Percentiles rank a stretch among this genome's conserved stretches.
Conservation (phyloP, 306 rosid species). For the Cucumis cinereus region DNA sequence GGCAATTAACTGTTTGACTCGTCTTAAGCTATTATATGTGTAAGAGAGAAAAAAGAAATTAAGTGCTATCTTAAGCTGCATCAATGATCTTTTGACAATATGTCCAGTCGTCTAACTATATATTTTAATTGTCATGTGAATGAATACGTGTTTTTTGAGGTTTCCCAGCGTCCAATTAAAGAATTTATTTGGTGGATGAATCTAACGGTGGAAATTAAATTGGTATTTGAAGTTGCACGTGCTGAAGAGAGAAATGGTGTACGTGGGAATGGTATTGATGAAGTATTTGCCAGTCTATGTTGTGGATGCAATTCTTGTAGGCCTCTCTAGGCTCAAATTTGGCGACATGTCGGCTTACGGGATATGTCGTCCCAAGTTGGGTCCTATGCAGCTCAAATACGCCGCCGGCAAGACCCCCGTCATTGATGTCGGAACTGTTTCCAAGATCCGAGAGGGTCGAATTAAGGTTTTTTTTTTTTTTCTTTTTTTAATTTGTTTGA, state of each 20-base stretch:
- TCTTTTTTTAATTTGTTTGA: no score
- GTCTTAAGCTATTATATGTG: no score
- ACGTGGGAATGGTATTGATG: slow-evolving; percentile 23
- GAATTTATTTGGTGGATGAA: no score
- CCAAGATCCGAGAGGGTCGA: slow-evolving; percentile 20
- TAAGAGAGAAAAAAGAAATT: no score
- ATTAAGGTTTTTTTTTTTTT: slow-evolving; percentile 19
- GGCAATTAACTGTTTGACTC: no score
- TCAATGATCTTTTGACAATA: no score
- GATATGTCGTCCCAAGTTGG: slow-evolving; percentile 22
- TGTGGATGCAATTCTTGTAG: slow-evolving; percentile 16
- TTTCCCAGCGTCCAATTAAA: no score
- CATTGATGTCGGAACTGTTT: slow-evolving; percentile 38
- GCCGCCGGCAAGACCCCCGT: slow-evolving; percentile 23
- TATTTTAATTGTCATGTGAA: no score
- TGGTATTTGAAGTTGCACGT: slow-evolving; percentile 29
- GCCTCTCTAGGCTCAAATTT: not conserved
- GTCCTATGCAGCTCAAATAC: slow-evolving; percentile 31
- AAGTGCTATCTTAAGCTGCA: no score
- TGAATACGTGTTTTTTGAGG: no score
- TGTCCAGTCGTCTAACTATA: no score
- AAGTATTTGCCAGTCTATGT: not conserved
- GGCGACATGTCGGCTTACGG: slow-evolving; percentile 31
- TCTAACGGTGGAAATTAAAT: no score
- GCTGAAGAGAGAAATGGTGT: slow-evolving; percentile 21